A percentile compares a stretch with the other conserved stretches of the same genome.
Conservation (phyloP, 2,329 filamentous ascomycete species). For the Ploettnerulaceae sp. region DNA sequence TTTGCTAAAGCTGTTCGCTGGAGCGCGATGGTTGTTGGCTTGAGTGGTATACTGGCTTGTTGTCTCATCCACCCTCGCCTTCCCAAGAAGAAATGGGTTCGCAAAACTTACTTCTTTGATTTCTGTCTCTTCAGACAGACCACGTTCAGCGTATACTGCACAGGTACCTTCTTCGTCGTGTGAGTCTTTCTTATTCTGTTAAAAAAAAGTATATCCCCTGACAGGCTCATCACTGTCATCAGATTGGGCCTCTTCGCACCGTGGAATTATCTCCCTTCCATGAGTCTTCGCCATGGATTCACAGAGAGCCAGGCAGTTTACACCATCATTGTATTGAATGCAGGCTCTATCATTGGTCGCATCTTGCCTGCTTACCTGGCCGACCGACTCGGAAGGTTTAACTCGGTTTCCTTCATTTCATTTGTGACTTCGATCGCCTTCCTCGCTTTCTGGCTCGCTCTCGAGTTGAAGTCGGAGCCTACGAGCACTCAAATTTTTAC, state of each 20-base stretch:
- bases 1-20: slow-evolving; percentile 62
- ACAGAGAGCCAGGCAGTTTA: slow-evolving; percentile 42
- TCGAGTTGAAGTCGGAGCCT: slow-evolving; percentile 44
- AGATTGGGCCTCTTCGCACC: slow-evolving; percentile 48
- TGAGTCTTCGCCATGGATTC: slow-evolving; percentile 41
- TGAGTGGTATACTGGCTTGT: slow-evolving; percentile 38
- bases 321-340: slow-evolving; percentile 25
- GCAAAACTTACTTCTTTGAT: slow-evolving; percentile 35
- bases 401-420: slow-evolving; percentile 44
- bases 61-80: slow-evolving; percentile 36
- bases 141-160: slow-evolving; percentile 12
- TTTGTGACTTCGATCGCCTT: slow-evolving; percentile 40
- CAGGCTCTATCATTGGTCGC: slow-evolving; percentile 46
- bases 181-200: not conserved
- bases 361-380: slow-evolving; percentile 47
- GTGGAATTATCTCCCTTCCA: slow-evolving; percentile 39
- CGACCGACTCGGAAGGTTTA: slow-evolving; percentile 49
- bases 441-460: slow-evolving; percentile 48
- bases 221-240: too few species aligned
- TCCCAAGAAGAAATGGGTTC: slow-evolving; percentile 17
- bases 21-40: slow-evolving; percentile 48
- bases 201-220: not conserved
- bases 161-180: slow-evolving; percentile 15
- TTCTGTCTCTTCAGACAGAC: slow-evolving; percentile 28
- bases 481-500: slow-evolving; percentile 48